These are phyloP conservation scores for Suhomyces tanzawaensis DNA, from an alignment of 805 yeast species.

Conservation along the genomic window DNA sequence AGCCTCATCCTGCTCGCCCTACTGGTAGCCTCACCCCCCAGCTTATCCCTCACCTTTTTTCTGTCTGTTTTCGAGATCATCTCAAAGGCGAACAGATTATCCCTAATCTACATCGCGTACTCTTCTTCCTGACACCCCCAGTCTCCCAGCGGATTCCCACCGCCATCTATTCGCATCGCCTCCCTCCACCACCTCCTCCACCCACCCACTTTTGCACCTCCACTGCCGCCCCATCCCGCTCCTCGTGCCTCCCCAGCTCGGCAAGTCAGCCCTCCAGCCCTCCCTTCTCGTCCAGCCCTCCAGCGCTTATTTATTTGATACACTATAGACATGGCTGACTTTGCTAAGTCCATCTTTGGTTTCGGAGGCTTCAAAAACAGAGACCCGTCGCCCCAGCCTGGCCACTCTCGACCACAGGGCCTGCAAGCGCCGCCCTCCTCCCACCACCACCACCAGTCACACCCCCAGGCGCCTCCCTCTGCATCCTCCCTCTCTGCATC, in stretches of 20 bases:
- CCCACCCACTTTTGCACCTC: background rate
- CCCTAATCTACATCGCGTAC: background rate
- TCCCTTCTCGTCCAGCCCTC: background rate
- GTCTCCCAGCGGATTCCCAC: background rate
- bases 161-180: background rate
- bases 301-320: background rate
- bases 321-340: constrained; percentile 36
- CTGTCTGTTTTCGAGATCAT: constrained; percentile 5
- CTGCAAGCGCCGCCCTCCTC: background rate
- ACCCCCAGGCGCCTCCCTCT: background rate
- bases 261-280: background rate
- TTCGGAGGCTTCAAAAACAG: constrained; percentile 35
- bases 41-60: constrained; percentile 3
- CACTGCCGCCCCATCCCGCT: background rate
- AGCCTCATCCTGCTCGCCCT: too few relatives aligned
- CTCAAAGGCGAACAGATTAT: constrained; percentile 2
- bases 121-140: background rate
- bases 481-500: constrained; percentile 1
- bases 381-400: constrained; percentile 12
- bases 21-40: too few relatives aligned
- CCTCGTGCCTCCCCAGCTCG: background rate
- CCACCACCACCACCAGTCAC: constrained; percentile 4
- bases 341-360: constrained; percentile 45
- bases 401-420: constrained; percentile 2
- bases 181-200: background rate